Evolutionary conservation across 768 basidiomycete species (phyloP).

Genomic region (Neoboletus subvelutipes): DNA sequence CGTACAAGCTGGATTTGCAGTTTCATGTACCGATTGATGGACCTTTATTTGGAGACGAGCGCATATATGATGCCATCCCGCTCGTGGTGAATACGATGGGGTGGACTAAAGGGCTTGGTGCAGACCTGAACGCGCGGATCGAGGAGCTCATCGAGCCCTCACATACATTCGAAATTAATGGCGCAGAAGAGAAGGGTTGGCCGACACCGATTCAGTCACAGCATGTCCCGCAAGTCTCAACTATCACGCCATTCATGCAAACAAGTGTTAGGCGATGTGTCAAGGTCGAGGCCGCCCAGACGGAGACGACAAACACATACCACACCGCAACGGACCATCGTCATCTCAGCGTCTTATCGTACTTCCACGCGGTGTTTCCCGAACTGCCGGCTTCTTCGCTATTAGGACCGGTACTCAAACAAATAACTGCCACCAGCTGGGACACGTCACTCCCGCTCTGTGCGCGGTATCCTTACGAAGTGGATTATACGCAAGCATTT

Average conservation of each 20-base stretch:
- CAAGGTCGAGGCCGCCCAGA: conserved; percentile 46
- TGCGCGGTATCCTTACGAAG: conserved; percentile 68
- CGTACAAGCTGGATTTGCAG: conserved; percentile 69
- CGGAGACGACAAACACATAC: conserved; percentile 27
- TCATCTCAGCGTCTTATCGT: conserved; percentile 67
- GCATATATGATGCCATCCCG: conserved; percentile 63
- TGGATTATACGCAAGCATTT: conserved; percentile 56
- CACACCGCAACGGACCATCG: conserved; percentile 65
- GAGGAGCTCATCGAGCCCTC: conserved; percentile 63
- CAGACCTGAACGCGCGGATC: conserved; percentile 70
- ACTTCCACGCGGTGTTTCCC: conserved; percentile 60
- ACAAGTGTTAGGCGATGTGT: neutral
- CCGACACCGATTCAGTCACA: conserved; percentile 6
- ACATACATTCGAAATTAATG: conserved; percentile 25
- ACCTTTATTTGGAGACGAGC: conserved; percentile 31
- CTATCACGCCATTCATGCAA: neutral
- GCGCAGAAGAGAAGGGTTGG: conserved; percentile 25
- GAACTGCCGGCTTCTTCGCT: conserved; percentile 26
- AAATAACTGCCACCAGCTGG: conserved; percentile 55
- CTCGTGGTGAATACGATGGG: conserved; percentile 96
- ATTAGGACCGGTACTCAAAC: conserved; percentile 23
- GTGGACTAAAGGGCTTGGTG: conserved; percentile 93
- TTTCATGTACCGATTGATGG: conserved; percentile 36
- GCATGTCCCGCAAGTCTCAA: conserved; percentile 3
- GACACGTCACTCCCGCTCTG: conserved; percentile 66